These are phyloP conservation scores for Petunia hybrid DNA, from an alignment of 305 asterid genomes.

Conservation along the genomic window DNA sequence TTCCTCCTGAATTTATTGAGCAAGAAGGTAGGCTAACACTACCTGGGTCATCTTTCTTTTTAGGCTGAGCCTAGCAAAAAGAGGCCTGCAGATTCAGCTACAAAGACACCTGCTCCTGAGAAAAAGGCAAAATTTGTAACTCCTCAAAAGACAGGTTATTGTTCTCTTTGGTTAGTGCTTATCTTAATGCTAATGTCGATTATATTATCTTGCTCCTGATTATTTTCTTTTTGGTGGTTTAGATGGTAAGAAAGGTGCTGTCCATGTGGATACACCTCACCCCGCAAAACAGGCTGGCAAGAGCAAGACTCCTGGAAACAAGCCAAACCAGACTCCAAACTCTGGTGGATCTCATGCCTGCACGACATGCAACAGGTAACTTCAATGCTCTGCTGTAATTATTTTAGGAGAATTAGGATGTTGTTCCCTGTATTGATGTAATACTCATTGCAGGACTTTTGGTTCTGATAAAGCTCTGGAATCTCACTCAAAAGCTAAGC, in stretches of 20 bases:
- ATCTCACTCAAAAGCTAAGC: constrained; percentile 75
- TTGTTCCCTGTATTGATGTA: constrained; percentile 9
- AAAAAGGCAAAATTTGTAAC: constrained; percentile 75
- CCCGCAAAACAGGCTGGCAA: constrained; percentile 70
- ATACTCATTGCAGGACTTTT: constrained; percentile 53
- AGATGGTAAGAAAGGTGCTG: constrained; percentile 75
- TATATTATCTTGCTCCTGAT: neutral
- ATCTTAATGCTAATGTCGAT: neutral
- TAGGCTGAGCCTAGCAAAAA: constrained; percentile 73
- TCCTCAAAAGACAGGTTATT: constrained; percentile 77
- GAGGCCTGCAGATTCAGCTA: constrained; percentile 65
- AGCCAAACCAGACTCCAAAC: constrained; percentile 66
- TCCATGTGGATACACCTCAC: constrained; percentile 84
- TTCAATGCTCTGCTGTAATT: neutral
- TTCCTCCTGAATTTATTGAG: constrained; percentile 1
- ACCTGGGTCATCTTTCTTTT: constrained; percentile 11
- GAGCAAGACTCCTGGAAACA: constrained; percentile 64
- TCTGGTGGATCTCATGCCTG: constrained; percentile 64
- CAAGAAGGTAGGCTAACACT: constrained; percentile 1
- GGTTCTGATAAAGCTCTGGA: constrained; percentile 61
- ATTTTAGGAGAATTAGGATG: constrained; percentile 23
- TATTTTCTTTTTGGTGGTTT: constrained; percentile 27
- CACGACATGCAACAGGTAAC: constrained; percentile 70
- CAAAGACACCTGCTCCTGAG: constrained; percentile 67
- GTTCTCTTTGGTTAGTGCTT: neutral